A percentile compares a stretch with the other conserved stretches of the same genome.
Conservation (phyloP, 805 yeast genomes). For the Ogataea dorogensis region DNA sequence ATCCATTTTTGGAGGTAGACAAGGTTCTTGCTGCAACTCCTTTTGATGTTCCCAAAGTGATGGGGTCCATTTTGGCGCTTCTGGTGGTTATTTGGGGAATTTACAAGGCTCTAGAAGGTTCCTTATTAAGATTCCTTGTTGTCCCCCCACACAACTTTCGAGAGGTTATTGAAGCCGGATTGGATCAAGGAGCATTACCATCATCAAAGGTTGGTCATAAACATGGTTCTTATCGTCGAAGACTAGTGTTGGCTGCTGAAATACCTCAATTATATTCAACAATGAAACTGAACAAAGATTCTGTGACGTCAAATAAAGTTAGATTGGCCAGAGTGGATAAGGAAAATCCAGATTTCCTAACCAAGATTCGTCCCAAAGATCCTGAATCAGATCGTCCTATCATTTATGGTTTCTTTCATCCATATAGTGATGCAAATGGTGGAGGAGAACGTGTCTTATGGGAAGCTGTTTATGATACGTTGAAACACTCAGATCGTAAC, state of each 20-base stretch:
- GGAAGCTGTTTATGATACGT: constrained; percentile 82
- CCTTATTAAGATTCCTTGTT: constrained; percentile 24
- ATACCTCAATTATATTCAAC: constrained; percentile 37
- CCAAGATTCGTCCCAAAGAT: constrained; percentile 32
- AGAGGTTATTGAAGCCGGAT: constrained; percentile 25
- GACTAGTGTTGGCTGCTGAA: constrained; percentile 32
- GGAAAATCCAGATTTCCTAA: constrained; percentile 21
- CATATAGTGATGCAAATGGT: constrained; percentile 94
- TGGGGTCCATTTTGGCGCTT: constrained; percentile 6
- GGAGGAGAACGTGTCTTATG: constrained; percentile 97
- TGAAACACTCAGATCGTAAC: constrained; percentile 46
- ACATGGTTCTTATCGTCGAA: constrained; percentile 29
- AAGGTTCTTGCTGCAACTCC: background rate
- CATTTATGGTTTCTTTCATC: constrained; percentile 89
- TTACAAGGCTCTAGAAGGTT: constrained; percentile 22
- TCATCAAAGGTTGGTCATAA: constrained; percentile 28
- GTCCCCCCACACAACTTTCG: constrained; percentile 32
- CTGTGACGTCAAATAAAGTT: constrained; percentile 18
- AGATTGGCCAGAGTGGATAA: constrained; percentile 31
- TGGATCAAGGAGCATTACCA: no score
- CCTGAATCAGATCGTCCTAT: constrained; percentile 38
- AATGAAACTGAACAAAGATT: constrained; percentile 27
- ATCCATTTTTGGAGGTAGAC: no score
- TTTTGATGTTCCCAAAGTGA: background rate
- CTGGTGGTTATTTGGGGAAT: constrained; percentile 10